Conservation (phyloP, 306 rosid genomes). For the Prinsepia uniflora region DNA sequence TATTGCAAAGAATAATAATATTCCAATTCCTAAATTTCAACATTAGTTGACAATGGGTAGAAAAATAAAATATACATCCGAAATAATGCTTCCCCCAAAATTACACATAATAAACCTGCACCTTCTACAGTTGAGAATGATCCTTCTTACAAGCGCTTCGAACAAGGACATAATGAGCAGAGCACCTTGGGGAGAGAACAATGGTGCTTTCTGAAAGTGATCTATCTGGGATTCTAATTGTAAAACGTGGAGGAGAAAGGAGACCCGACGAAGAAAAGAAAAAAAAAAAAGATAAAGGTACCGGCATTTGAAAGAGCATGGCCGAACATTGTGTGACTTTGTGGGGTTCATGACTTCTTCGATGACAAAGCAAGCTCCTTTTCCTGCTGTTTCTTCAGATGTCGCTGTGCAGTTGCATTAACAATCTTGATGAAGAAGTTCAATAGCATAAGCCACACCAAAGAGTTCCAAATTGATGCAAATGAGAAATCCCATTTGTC, state of each 20-base stretch:
- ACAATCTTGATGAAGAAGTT: constrained; percentile 88
- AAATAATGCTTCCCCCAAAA: constrained; percentile 49
- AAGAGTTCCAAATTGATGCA: constrained; percentile 70
- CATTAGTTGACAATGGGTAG: constrained; percentile 38
- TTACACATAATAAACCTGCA: constrained; percentile 26
- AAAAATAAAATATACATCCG: constrained; percentile 31
- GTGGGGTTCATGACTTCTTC: constrained; percentile 30
- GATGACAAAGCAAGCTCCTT: constrained; percentile 42
- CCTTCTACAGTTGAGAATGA: constrained; percentile 31
- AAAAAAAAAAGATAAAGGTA: background rate
- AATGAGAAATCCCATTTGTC: constrained; percentile 86
- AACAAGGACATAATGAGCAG: constrained; percentile 20
- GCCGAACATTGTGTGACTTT: constrained; percentile 17
- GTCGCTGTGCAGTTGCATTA: constrained; percentile 75
- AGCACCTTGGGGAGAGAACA: constrained; percentile 21
- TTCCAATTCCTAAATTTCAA: constrained; percentile 31
- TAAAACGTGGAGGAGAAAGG: background rate
- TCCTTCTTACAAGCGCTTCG: constrained; percentile 45
- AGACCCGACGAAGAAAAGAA: background rate
- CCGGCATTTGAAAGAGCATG: constrained; percentile 1
- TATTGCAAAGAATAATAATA: constrained; percentile 48
- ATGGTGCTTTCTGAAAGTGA: constrained; percentile 32
- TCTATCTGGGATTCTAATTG: constrained; percentile 29
- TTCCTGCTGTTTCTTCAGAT: constrained; percentile 75
- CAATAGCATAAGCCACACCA: constrained; percentile 96